Evolutionary conservation across 306 rosid genomes (phyloP), one percentile per base, ranked within the genome.

Genomic region (Sphenostylis stenocarpa): DNA sequence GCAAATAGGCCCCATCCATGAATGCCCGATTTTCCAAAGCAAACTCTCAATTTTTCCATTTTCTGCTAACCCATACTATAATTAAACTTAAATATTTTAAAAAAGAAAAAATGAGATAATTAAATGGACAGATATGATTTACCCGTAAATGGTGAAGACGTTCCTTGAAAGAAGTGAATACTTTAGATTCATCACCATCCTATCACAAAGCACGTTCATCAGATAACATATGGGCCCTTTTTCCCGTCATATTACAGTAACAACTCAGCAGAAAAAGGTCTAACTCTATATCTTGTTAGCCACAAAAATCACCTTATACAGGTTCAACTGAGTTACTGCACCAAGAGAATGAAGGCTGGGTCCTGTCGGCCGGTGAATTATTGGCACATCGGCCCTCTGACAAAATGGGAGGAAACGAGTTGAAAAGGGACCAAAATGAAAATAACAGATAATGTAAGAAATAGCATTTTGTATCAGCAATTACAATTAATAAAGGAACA

Each of bases 1-100:
- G 99, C 97, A 91, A 95, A 95, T 75, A 95, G 96, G 66, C 99
- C 99, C 99, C 99, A 95, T 84, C 99, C 97, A 88, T 95, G 99
- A 85, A 95, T 95, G 31, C 97, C 97, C 21, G 99, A 95, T 82
- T 92, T 95, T 70, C 99, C 97, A n/a, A 88, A 92, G 92, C 97
- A 87, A 78, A 95, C 83, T 63, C 92, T 86, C 75, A 69, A 84
- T 58, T 73, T 88, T 82, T 95, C 99, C 66, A 83, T 90, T 89
- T 79, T 89, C 99, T 95, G 91, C 48, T 82, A 60, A 79, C 68
- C 31, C 34, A 75, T 20, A 24, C 67, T 11, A 17, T 60, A 69
- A 82, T 21, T 26, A 10, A 58, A 26, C 41, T 1, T 16, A 64
- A 68, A 63, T 4, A 2, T 39, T 4, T 55, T 64, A 4, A 17